These are phyloP conservation scores for Fraxinus baroniana DNA, from an alignment of 305 asterid genomes.

Conservation along the genomic window DNA sequence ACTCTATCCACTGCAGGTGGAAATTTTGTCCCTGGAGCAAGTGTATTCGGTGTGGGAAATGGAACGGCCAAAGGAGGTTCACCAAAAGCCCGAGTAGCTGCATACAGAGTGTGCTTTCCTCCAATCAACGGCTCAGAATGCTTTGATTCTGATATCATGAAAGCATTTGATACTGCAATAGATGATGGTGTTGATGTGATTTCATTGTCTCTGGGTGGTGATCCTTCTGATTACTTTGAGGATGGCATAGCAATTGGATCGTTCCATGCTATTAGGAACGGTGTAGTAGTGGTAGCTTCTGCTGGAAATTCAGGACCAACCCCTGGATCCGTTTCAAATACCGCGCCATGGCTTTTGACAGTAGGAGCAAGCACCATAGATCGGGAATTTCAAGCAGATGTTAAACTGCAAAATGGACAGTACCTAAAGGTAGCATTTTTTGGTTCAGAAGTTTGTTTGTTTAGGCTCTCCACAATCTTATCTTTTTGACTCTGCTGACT, in stretches of 20 bases:
- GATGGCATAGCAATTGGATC: constrained; percentile 56
- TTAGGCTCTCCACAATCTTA: background rate
- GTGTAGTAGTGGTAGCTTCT: constrained; percentile 48
- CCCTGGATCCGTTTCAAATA: constrained; percentile 39
- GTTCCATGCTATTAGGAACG: constrained; percentile 53
- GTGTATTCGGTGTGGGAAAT: constrained; percentile 44
- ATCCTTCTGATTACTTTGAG: constrained; percentile 17
- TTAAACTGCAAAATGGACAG: constrained; percentile 35
- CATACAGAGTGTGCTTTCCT: constrained; percentile 60
- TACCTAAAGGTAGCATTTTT: constrained; percentile 25
- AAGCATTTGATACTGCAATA: constrained; percentile 53
- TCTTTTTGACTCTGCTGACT: background rate
- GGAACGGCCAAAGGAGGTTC: constrained; percentile 82
- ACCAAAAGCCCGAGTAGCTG: constrained; percentile 57
- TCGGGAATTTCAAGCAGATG: constrained; percentile 33
- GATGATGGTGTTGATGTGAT: constrained; percentile 63
- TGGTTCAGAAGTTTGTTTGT: background rate
- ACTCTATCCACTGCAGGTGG: constrained; percentile 76
- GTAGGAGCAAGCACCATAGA: constrained; percentile 68
- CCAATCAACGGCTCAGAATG: constrained; percentile 27
- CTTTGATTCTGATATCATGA: constrained; percentile 48
- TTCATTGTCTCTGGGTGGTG: constrained; percentile 53
- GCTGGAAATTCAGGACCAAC: constrained; percentile 58
- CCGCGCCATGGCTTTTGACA: constrained; percentile 67
- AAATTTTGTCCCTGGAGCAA: constrained; percentile 51